Conservation (phyloP, 1,284 basidiomycete species). For the Puccinia hordei region DNA sequence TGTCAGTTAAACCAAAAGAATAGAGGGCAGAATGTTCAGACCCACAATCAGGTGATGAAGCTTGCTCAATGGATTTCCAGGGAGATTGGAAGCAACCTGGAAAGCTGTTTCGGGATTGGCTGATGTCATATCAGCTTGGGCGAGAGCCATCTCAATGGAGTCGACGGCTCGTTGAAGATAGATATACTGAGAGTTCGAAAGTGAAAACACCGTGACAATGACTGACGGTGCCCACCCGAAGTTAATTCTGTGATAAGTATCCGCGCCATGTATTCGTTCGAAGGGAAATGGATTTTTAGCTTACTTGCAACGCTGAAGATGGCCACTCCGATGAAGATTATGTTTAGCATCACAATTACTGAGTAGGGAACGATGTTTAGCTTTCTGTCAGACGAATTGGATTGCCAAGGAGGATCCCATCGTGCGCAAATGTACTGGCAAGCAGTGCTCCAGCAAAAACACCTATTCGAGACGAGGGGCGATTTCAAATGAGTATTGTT, state of each 20-base stretch:
- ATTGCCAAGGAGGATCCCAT: constrained; percentile 51
- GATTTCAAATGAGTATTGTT: neutral
- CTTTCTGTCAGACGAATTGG: constrained; percentile 39
- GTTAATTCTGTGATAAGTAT: neutral
- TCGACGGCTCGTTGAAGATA: constrained; percentile 34
- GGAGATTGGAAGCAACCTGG: constrained; percentile 34
- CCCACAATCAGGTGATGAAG: constrained; percentile 36
- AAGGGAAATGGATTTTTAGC: neutral
- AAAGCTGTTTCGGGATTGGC: constrained; percentile 7
- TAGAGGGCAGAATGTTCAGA: neutral
- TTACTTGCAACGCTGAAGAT: constrained; percentile 47
- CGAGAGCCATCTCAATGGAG: constrained; percentile 30
- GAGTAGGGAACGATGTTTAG: constrained; percentile 44
- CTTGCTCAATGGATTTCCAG: constrained; percentile 28
- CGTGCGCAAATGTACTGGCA: constrained; percentile 50
- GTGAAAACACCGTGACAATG: constrained; percentile 43
- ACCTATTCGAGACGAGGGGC: neutral
- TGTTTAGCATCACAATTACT: constrained; percentile 43
- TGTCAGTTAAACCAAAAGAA: neutral
- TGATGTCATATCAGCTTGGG: neutral
- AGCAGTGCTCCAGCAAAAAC: constrained; percentile 50
- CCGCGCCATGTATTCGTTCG: neutral
- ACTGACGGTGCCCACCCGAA: neutral
- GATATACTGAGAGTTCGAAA: constrained; percentile 35
- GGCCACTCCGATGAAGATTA: constrained; percentile 41